Evolutionary conservation across 2,329 filamentous ascomycete species (phyloP), one percentile per base, ranked within the genome.

Genomic region (Blastomyces gilchristii): DNA sequence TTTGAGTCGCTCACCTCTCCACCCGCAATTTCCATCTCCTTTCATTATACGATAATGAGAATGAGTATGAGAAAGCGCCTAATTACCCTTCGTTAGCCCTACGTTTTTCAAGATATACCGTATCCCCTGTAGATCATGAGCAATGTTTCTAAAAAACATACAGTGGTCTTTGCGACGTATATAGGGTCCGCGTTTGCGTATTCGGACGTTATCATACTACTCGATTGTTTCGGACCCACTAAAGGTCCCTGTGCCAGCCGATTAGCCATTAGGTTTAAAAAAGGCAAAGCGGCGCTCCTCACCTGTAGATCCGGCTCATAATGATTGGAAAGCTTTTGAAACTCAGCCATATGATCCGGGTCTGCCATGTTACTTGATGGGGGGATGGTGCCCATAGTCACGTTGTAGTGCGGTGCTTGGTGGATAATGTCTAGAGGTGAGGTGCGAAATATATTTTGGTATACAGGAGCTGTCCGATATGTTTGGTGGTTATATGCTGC

Each of bases 11-110:
- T 80, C 82, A 97, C 93, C 94, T 87, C 93, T 85, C 93, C 94
- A 97, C 71, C 93, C 94, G 77, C 94, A 97, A 74, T 96, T 95
- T 64, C 94, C 94, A 77, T 97, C 93, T 61, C 94, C 93, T 75
- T 89, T 87, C 74, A 96, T 86, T 12, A 87, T 87, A 62, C 94
- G 90, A 73, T 93, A 96, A 73, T 91, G 87, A 25, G 90, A 89
- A 75, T 96, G 96, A 63, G 88, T 90, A 69, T 87, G 82, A 7
- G 91, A 88, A 62, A 99, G 82, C 25, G 87, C 83, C 91, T 96
- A 69, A 61, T 54, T 56, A 65, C 45, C 14, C 54, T 65, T 67
- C 34, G 72, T 28, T 18, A 59, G 43, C 64, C 61, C 60, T 25
- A 58, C 47, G 47, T 9, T 63, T 31, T 12, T 8, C 11, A 54